Conservation (phyloP, 768 basidiomycete genomes). For the Kwoniella europaea region DNA sequence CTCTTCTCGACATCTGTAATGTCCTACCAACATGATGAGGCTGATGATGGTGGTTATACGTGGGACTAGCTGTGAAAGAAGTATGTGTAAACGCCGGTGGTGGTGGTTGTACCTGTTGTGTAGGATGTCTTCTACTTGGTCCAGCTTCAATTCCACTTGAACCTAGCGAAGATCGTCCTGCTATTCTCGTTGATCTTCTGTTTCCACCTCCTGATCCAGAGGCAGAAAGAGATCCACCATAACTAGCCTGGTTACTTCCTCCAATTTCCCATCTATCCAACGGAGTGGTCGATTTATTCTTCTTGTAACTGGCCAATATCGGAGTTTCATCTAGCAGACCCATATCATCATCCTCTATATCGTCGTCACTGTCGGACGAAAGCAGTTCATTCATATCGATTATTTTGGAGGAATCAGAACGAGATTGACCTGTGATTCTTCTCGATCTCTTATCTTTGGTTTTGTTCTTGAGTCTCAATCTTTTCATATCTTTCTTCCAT, state of each 20-base stretch:
- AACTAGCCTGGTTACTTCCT: neutral
- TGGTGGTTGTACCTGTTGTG: neutral
- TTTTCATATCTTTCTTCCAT: slow-evolving; percentile 30
- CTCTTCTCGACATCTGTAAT: neutral
- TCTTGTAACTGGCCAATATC: neutral
- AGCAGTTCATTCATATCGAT: neutral
- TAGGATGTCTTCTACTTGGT: neutral
- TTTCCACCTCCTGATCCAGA: neutral
- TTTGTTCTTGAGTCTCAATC: neutral
- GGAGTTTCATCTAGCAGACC: neutral
- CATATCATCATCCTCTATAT: neutral
- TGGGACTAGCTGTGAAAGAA: slow-evolving; percentile 10
- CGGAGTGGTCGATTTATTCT: slow-evolving; percentile 1
- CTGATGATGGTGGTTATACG: neutral
- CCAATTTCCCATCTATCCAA: slow-evolving; percentile 6
- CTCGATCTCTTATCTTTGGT: neutral
- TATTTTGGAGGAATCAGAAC: neutral
- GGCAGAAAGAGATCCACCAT: neutral
- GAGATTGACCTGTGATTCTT: neutral
- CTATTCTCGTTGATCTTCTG: slow-evolving; percentile 19
- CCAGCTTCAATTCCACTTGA: neutral
- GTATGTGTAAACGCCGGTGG: slow-evolving; percentile 13
- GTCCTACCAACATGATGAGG: neutral
- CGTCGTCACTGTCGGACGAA: neutral
- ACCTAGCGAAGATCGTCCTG: slow-evolving; percentile 8